Evolutionary conservation across 371 early-diverging fungal genomes (phyloP).

Genomic region (Apophysomyces ossiformis): DNA sequence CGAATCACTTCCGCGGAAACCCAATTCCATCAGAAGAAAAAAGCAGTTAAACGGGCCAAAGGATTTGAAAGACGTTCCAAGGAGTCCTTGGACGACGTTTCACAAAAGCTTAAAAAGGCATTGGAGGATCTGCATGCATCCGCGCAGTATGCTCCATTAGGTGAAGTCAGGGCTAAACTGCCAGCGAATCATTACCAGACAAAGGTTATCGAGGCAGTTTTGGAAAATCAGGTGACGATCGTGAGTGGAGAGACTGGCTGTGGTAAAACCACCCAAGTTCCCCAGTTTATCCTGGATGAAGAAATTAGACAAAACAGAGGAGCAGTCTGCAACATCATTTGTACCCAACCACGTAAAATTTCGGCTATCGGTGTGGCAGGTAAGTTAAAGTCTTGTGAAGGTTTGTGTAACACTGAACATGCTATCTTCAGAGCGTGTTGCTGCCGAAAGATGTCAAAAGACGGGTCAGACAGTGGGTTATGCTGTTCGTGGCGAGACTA

Average conservation of each 20-base stretch:
- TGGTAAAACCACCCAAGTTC: slow-evolving; percentile 88
- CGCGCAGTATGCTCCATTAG: slow-evolving; percentile 55
- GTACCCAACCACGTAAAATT: slow-evolving; percentile 95
- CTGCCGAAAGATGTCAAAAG: slow-evolving; percentile 64
- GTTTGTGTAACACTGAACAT: not conserved
- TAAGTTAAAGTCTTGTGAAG: slow-evolving; percentile 14
- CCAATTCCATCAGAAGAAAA: slow-evolving; percentile 3
- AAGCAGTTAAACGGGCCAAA: slow-evolving; percentile 8
- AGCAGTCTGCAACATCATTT: slow-evolving; percentile 71
- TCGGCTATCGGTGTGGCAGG: slow-evolving; percentile 88
- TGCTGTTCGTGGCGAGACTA: slow-evolving; percentile 67
- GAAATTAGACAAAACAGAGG: slow-evolving; percentile 61
- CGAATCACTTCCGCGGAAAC: slow-evolving; percentile 32
- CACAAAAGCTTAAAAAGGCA: slow-evolving; percentile 28
- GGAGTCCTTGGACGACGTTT: slow-evolving; percentile 13
- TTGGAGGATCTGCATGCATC: slow-evolving; percentile 39
- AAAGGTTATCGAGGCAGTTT: slow-evolving; percentile 59
- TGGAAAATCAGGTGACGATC: slow-evolving; percentile 60
- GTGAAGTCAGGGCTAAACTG: slow-evolving; percentile 56
- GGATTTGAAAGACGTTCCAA: not conserved
- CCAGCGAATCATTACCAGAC: slow-evolving; percentile 69
- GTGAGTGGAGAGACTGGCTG: slow-evolving; percentile 86
- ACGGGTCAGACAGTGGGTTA: slow-evolving; percentile 65
- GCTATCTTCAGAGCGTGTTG: slow-evolving; percentile 61
- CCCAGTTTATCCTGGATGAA: slow-evolving; percentile 86